These are phyloP conservation scores for Angophora floribunda DNA, from an alignment of 345 rosid genomes.

Conservation along the genomic window DNA sequence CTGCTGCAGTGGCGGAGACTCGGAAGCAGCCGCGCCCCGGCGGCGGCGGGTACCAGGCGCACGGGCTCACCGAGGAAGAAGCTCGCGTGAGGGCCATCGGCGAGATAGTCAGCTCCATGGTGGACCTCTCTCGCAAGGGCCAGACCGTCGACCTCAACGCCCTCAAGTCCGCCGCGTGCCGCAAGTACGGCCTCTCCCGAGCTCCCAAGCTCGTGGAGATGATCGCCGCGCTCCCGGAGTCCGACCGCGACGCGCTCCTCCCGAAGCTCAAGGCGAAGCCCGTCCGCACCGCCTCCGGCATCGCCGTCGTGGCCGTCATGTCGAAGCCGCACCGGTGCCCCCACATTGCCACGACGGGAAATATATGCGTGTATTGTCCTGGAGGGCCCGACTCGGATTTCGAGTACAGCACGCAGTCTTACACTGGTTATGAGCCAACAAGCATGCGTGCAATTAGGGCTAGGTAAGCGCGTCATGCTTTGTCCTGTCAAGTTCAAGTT, in stretches of 20 bases:
- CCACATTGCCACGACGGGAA: constrained; percentile 94
- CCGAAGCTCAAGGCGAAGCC: constrained; percentile 98
- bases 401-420: constrained; percentile 98
- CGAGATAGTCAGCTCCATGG: constrained; percentile 88
- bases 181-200: constrained; percentile 87
- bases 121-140: constrained; percentile 86
- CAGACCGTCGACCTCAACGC: constrained; percentile 93
- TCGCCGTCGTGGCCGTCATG: constrained; percentile 97
- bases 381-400: constrained; percentile 99
- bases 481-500: background rate
- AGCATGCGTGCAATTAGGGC: constrained; percentile 99
- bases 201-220: constrained; percentile 97
- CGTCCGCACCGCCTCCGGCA: constrained; percentile 93
- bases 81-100: constrained; percentile 92
- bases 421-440: constrained; percentile 98
- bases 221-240: constrained; percentile 94
- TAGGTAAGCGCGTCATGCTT: constrained; percentile 34
- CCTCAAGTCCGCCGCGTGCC: constrained; percentile 82
- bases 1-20: constrained; percentile 39
- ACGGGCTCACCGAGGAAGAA: constrained; percentile 86
- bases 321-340: constrained; percentile 99
- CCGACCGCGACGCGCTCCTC: constrained; percentile 83
- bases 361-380: constrained; percentile 93
- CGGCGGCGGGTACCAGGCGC: constrained; percentile 77
- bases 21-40: constrained; percentile 80